Conservation (phyloP, 306 rosid species). For the Quillaja saponaria region DNA sequence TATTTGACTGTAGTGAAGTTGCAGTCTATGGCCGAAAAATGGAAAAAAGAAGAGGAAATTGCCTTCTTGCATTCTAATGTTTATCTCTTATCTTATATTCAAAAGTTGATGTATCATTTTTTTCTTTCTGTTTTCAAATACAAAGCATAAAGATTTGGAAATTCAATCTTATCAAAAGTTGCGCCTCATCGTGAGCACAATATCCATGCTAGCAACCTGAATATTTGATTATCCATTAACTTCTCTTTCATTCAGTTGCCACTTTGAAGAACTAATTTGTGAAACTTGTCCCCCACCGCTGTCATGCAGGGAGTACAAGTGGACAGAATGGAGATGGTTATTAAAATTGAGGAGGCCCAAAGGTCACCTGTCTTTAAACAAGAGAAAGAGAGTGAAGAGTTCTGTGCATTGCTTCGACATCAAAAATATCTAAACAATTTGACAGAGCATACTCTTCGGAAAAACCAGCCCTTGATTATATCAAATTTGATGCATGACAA, state of each 20-base stretch:
- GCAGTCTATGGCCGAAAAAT: not conserved
- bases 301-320: conserved; percentile 70
- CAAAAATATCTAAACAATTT: conserved; percentile 69
- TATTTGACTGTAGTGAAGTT: conserved; percentile 30
- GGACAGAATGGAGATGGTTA: conserved; percentile 57
- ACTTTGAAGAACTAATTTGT: not conserved
- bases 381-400: conserved; percentile 53
- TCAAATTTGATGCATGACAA: conserved; percentile 67
- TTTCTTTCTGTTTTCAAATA: conserved; percentile 13
- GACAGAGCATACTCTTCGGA: conserved; percentile 85
- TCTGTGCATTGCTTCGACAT: conserved; percentile 60
- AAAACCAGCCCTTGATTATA: conserved; percentile 75
- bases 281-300: conserved; percentile 10
- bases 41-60: not conserved
- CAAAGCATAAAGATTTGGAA: not conserved
- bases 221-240: conserved; percentile 3
- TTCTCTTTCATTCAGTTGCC: not conserved
- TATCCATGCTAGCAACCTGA: conserved; percentile 9
- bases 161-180: conserved; percentile 1
- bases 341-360: conserved; percentile 43
- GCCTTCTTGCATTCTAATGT: not conserved
- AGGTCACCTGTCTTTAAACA: conserved; percentile 51
- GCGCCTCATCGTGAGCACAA: conserved; percentile 2
- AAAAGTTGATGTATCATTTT: conserved; percentile 7
- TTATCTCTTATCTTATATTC: conserved; percentile 1